Evolutionary conservation across 352 stramenopile species (phyloP), one percentile per base, ranked within the genome.

Genomic region (Phytophthora foliorum): DNA sequence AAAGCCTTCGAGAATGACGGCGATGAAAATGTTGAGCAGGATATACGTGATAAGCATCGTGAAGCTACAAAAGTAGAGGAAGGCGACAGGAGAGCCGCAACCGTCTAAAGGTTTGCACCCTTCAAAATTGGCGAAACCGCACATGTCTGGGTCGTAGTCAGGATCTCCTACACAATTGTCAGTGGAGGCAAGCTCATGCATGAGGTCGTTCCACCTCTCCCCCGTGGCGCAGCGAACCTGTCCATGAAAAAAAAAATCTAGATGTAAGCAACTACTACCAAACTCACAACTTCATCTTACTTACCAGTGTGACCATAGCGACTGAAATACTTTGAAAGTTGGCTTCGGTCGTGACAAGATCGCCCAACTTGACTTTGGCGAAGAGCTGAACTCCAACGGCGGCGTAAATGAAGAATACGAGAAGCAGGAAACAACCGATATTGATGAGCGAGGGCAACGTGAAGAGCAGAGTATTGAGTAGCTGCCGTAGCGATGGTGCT

Each of bases 401-500:
- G 21, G 90, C 82, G 51, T 93, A 97, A 49, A 98, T 96, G 75
- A 95, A 97, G 54, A 96, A 91, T 14, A 98, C 67, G 29, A 98
- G 77, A 4, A 88, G 77, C n/a, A 98, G 59, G 14, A 98, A 69
- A 8, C 72, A 74, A 19, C 77, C 86, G 51, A 98, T 92, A 69
- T 94, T 96, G 11, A 77, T 76, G 17, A 93, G 79, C 11, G 78
- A 88, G 34, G 89, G 90, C 36, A 98, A 69, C 19, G 85, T 89
- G 27, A 84, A 77, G 16, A 97, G 31, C 24, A 98, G 79, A 6
- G 90, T 96, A 58, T 94, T 91, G 59, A 97, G 86, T 27, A 94
- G 78, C 61, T 91, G 79, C 13, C 84, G 75, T 10, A 98, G 71
- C 17, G 75, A 82, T 53, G 92, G 83, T 24, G 86, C 82, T 6